Percentiles rank a stretch among this genome's conserved stretches.
phyloP scores from a whole-genome alignment of 2,329 filamentous ascomycete species.

The Claviceps monticola region DNA sequence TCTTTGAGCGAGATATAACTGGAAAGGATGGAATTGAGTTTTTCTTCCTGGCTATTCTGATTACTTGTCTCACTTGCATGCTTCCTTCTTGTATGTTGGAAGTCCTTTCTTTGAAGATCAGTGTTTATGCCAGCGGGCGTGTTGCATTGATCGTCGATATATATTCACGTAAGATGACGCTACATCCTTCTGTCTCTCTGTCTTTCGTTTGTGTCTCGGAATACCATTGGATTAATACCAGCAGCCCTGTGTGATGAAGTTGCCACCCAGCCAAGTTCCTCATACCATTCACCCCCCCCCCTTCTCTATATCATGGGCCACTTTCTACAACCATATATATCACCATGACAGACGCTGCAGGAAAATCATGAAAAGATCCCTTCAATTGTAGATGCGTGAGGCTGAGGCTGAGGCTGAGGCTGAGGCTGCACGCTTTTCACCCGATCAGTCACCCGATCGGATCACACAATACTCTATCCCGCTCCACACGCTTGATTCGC shows the following conservation, averaged over 20 bases:
- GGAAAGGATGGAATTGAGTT: neutral
- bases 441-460: no score
- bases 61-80: neutral
- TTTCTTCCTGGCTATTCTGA: neutral
- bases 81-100: neutral
- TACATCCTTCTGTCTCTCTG: neutral
- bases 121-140: no score
- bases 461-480: no score
- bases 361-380: no score
- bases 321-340: neutral
- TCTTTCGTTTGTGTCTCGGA: neutral
- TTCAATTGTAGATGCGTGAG: no score
- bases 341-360: neutral
- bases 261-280: neutral
- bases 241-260: neutral
- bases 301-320: neutral
- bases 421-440: no score
- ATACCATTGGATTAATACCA: neutral
- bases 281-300: neutral
- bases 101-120: neutral
- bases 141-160: conserved; percentile 1
- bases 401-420: no score
- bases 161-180: neutral
- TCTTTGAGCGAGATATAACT: neutral
- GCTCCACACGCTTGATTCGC: no score